Conservation (phyloP, 169 alveolate genomes). For the Eimeria sp. region DNA sequence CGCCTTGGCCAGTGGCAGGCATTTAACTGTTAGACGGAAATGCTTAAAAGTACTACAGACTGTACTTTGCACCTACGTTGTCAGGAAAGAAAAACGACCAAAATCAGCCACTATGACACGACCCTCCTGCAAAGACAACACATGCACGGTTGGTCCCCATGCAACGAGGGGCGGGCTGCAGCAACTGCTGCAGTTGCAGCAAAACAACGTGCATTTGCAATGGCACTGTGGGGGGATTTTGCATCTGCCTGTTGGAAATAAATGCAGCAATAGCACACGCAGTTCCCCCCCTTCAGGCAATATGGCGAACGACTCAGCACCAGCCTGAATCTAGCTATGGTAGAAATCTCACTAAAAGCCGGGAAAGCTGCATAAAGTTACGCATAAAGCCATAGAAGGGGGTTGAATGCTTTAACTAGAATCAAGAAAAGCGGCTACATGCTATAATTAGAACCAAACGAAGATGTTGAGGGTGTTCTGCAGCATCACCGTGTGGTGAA, state of each 20-base stretch:
- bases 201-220: not conserved
- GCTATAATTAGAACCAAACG: too few species aligned
- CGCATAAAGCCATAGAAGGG: too few species aligned
- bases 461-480: not conserved
- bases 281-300: too few species aligned
- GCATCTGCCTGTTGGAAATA: not conserved
- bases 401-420: too few species aligned
- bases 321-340: too few species aligned
- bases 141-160: not conserved
- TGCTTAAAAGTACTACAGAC: not conserved
- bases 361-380: too few species aligned
- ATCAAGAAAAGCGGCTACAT: too few species aligned
- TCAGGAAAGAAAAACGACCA: slow-evolving; percentile 17
- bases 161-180: not conserved
- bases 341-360: too few species aligned
- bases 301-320: too few species aligned
- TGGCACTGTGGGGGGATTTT: not conserved
- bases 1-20: not conserved
- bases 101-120: slow-evolving; percentile 25
- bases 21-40: not conserved
- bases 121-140: slow-evolving; percentile 21
- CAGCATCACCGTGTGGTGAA: slow-evolving; percentile 7
- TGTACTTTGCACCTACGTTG: not conserved
- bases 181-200: not conserved
- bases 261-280: not conserved